Percentiles rank a stretch among this genome's conserved stretches.
These are phyloP conservation scores for Corchorus olitorius DNA, from an alignment of 345 rosid genomes.

Conservation along the genomic window DNA sequence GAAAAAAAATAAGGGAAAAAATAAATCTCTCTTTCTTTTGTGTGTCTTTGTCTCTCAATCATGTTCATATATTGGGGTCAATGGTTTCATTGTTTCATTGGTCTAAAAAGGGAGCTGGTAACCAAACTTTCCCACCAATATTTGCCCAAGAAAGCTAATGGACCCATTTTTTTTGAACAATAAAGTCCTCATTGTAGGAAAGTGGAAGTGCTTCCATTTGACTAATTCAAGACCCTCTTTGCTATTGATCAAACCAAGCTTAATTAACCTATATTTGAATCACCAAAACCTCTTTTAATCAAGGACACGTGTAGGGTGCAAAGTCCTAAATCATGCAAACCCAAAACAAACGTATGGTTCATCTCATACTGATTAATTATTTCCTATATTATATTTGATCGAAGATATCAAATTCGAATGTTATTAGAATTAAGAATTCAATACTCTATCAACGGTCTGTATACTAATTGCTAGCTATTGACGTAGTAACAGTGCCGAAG, in stretches of 20 bases:
- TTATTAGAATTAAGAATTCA: neutral
- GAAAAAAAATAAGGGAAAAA: too few relatives aligned
- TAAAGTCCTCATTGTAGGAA: conserved; percentile 18
- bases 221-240: conserved; percentile 16
- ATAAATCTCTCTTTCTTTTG: neutral
- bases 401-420: neutral
- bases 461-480: too few relatives aligned
- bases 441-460: neutral
- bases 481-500: too few relatives aligned
- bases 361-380: too few relatives aligned
- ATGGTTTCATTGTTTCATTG: conserved; percentile 9
- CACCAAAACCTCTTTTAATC: neutral
- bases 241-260: neutral
- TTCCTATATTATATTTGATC: neutral
- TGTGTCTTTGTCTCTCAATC: conserved; percentile 14
- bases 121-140: conserved; percentile 28
- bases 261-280: neutral
- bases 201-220: conserved; percentile 20
- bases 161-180: conserved; percentile 17
- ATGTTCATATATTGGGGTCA: conserved; percentile 15
- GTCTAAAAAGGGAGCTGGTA: conserved; percentile 22
- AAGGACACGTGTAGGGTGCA: neutral
- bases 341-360: neutral
- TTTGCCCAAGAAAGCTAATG: conserved; percentile 23
- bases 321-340: neutral